phyloP scores from a whole-genome alignment of 768 basidiomycete genomes.

The Tricholoma terreum region DNA sequence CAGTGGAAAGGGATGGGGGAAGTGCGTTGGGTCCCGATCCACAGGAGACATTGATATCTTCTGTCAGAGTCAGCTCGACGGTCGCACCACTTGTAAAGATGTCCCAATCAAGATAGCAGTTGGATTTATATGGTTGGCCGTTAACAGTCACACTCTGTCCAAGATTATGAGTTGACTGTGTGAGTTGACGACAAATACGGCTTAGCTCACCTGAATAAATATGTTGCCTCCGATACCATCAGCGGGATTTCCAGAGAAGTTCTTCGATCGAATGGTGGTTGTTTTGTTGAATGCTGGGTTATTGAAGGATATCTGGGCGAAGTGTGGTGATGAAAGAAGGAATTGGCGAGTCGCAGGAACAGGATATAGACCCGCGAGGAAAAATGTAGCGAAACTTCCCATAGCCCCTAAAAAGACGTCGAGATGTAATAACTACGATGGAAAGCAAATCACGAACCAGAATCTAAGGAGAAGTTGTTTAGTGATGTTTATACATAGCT shows the following conservation, averaged over 20 bases:
- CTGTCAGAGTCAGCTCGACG: slow-evolving; percentile 54
- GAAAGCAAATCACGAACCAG: slow-evolving; percentile 8
- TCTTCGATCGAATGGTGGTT: slow-evolving; percentile 48
- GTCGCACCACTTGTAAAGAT: slow-evolving; percentile 51
- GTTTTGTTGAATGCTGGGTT: slow-evolving; percentile 58
- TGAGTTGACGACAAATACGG: background rate
- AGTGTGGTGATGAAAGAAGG: slow-evolving; percentile 60
- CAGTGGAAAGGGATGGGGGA: slow-evolving; percentile 65
- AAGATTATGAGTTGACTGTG: background rate
- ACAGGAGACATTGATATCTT: slow-evolving; percentile 51
- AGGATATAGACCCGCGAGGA: slow-evolving; percentile 59
- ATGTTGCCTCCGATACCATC: background rate
- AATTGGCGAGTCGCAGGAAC: slow-evolving; percentile 59
- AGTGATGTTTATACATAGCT: background rate
- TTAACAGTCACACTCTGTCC: slow-evolving; percentile 54
- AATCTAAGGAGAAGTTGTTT: slow-evolving; percentile 15
- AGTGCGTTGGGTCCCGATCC: slow-evolving; percentile 44
- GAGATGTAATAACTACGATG: background rate
- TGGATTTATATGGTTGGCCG: slow-evolving; percentile 56
- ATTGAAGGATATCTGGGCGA: slow-evolving; percentile 56
- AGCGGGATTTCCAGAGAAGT: slow-evolving; percentile 10
- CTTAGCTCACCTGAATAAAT: slow-evolving; percentile 48
- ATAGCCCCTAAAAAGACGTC: slow-evolving; percentile 48
- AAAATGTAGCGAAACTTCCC: slow-evolving; percentile 60
- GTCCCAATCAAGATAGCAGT: slow-evolving; percentile 65